A percentile compares a stretch with the other conserved stretches of the same genome.
These are phyloP conservation scores for Flaveria robusta DNA, from an alignment of 129 eudicot genomes.

Conservation along the genomic window DNA sequence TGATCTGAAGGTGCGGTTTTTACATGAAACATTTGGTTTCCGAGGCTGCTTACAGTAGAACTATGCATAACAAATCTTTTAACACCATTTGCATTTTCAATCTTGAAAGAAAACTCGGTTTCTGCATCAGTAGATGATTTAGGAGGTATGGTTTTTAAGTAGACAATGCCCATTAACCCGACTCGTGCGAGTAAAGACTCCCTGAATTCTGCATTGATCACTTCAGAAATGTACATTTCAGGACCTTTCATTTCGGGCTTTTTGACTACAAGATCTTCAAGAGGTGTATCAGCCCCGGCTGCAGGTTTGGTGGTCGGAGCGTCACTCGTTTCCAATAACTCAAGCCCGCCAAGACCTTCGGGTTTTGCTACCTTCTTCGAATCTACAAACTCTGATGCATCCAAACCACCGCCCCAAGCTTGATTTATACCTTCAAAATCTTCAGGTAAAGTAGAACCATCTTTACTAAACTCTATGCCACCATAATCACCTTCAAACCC, in stretches of 20 bases:
- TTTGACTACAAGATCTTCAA: constrained; percentile 72
- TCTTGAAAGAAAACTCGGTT: constrained; percentile 80
- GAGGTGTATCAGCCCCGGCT: constrained; percentile 49
- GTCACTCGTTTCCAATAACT: constrained; percentile 57
- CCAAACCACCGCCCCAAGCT: constrained; percentile 98
- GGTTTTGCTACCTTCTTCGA: constrained; percentile 59
- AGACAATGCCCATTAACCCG: constrained; percentile 69
- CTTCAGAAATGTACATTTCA: constrained; percentile 77
- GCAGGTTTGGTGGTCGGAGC: constrained; percentile 52
- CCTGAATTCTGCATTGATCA: constrained; percentile 76
- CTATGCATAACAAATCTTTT: constrained; percentile 64
- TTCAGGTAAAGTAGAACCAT: constrained; percentile 76
- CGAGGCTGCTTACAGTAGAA: constrained; percentile 71
- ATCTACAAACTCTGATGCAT: constrained; percentile 86
- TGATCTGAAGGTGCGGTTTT: constrained; percentile 60
- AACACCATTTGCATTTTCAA: constrained; percentile 61
- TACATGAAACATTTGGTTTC: constrained; percentile 77
- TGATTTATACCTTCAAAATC: constrained; percentile 88
- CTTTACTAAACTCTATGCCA: constrained; percentile 85
- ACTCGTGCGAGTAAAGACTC: constrained; percentile 82
- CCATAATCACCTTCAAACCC: constrained; percentile 97
- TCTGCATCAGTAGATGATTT: constrained; percentile 63
- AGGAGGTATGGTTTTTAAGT: constrained; percentile 74
- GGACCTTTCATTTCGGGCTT: constrained; percentile 89
- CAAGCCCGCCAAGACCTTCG: constrained; percentile 90